A percentile compares a stretch with the other conserved stretches of the same genome.
Conservation (phyloP, 768 basidiomycete genomes). For the Hemileccinum rubropunctum region DNA sequence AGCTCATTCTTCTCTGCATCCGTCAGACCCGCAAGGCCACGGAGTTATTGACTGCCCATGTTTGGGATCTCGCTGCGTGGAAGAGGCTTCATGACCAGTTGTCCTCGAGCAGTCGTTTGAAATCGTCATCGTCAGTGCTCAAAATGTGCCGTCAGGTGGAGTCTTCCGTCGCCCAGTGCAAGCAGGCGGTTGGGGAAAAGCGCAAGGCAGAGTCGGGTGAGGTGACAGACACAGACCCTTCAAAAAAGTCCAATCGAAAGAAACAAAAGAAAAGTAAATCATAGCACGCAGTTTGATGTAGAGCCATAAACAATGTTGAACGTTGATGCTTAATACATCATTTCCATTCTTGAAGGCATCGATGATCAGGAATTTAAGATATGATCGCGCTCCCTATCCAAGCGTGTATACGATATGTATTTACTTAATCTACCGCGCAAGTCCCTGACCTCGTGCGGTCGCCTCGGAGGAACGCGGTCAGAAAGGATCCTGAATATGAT, state of each 20-base stretch:
- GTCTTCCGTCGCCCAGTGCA: slow-evolving; percentile 13
- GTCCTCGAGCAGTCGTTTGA: slow-evolving; percentile 54
- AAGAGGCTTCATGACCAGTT: slow-evolving; percentile 46
- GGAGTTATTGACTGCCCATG: slow-evolving; percentile 30
- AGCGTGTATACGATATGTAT: no score
- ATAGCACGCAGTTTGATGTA: slow-evolving; percentile 6
- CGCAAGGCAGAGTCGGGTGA: slow-evolving; percentile 37
- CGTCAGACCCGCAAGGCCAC: slow-evolving; percentile 56
- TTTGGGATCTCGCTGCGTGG: slow-evolving; percentile 68
- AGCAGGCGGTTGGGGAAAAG: slow-evolving; percentile 26
- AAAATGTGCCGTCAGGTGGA: slow-evolving; percentile 65
- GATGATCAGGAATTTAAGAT: no score
- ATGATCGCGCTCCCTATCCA: no score
- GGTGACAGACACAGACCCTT: slow-evolving; percentile 23
- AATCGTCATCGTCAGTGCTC: slow-evolving; percentile 57
- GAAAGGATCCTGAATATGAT: no score
- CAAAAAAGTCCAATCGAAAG: slow-evolving; percentile 43
- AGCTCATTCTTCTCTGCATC: slow-evolving; percentile 60
- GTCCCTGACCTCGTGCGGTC: no score
- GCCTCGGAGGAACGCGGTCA: no score
- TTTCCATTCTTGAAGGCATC: no score
- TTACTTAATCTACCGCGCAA: no score
- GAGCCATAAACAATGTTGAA: no score
- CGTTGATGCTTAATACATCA: no score
- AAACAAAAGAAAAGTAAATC: slow-evolving; percentile 41